Conservation (phyloP, 495 filamentous ascomycete genomes). For the Podospora fimiseda region DNA sequence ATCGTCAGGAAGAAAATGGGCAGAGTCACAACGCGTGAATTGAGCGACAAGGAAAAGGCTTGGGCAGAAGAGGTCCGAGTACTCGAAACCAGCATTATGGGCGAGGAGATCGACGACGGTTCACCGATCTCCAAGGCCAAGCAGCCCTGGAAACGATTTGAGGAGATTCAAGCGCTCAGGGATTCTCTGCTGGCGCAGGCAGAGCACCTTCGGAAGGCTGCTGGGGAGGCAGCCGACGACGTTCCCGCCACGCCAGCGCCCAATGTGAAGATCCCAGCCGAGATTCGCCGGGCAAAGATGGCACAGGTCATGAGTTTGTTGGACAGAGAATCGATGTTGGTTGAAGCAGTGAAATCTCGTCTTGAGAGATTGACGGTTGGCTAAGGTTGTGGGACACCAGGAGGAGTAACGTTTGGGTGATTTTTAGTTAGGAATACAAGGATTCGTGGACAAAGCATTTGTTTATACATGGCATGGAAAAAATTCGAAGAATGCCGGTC, state of each 20-base stretch:
- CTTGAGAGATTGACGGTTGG: slow-evolving; percentile 29
- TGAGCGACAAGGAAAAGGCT: slow-evolving; percentile 67
- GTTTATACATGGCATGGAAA: too few species aligned
- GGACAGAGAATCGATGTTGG: slow-evolving; percentile 57
- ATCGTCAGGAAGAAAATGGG: slow-evolving; percentile 52
- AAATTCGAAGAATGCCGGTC: too few species aligned
- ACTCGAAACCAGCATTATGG: slow-evolving; percentile 39
- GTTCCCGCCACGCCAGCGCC: slow-evolving; percentile 20
- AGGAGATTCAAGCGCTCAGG: slow-evolving; percentile 40
- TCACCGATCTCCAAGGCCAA: slow-evolving; percentile 23
- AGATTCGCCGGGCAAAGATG: slow-evolving; percentile 61
- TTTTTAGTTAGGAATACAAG: background rate
- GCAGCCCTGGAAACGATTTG: slow-evolving; percentile 40
- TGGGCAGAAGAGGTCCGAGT: slow-evolving; percentile 60
- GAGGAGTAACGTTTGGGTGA: slow-evolving; percentile 2
- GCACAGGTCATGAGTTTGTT: slow-evolving; percentile 63
- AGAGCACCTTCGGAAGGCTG: slow-evolving; percentile 31
- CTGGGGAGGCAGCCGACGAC: slow-evolving; percentile 27
- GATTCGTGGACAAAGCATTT: background rate
- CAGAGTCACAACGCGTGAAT: slow-evolving; percentile 51
- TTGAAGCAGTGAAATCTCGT: slow-evolving; percentile 39
- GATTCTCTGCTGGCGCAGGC: slow-evolving; percentile 48
- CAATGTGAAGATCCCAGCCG: slow-evolving; percentile 53
- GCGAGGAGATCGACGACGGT: slow-evolving; percentile 20
- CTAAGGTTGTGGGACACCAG: background rate